Conservation (phyloP, 352 stramenopile genomes). For the Pythium dissimile region DNA sequence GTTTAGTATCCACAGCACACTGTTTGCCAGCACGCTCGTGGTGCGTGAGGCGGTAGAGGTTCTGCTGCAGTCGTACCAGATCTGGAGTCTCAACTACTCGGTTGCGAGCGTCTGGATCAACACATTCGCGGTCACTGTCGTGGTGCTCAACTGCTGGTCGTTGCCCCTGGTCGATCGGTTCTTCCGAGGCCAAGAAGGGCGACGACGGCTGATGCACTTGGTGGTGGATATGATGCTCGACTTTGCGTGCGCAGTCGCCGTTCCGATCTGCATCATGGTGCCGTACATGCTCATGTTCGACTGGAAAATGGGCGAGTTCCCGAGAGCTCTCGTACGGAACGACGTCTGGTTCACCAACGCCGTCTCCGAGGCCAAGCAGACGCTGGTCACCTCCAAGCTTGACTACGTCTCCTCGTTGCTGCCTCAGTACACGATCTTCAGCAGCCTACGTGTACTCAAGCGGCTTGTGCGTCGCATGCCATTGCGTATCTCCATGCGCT, state of each 20-base stretch:
- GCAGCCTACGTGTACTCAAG: slow-evolving; percentile 10
- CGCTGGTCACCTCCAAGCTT: slow-evolving; percentile 9
- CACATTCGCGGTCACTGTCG: slow-evolving; percentile 3
- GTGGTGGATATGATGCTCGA: slow-evolving; percentile 14
- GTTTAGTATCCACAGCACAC: slow-evolving; percentile 7
- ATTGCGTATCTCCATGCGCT: not conserved
- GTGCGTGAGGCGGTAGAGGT: slow-evolving; percentile 9
- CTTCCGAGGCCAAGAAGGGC: not conserved
- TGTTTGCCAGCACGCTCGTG: not conserved
- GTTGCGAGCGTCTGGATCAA: slow-evolving; percentile 19
- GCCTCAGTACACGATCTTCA: slow-evolving; percentile 12
- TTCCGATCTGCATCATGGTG: slow-evolving; percentile 11
- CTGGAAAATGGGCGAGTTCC: not conserved
- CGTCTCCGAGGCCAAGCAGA: slow-evolving; percentile 3
- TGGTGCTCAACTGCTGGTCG: slow-evolving; percentile 11
- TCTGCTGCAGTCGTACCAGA: slow-evolving; percentile 11
- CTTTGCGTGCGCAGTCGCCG: slow-evolving; percentile 5
- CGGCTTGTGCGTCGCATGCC: not conserved
- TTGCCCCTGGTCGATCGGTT: not conserved
- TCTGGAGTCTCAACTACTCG: slow-evolving; percentile 1
- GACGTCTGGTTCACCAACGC: slow-evolving; percentile 16
- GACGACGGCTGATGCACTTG: slow-evolving; percentile 5
- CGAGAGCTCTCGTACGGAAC: not conserved
- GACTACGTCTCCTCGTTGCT: slow-evolving; percentile 12
- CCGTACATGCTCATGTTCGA: slow-evolving; percentile 10